Conservation (phyloP, 345 rosid genomes). For the Camelina neglecta region DNA sequence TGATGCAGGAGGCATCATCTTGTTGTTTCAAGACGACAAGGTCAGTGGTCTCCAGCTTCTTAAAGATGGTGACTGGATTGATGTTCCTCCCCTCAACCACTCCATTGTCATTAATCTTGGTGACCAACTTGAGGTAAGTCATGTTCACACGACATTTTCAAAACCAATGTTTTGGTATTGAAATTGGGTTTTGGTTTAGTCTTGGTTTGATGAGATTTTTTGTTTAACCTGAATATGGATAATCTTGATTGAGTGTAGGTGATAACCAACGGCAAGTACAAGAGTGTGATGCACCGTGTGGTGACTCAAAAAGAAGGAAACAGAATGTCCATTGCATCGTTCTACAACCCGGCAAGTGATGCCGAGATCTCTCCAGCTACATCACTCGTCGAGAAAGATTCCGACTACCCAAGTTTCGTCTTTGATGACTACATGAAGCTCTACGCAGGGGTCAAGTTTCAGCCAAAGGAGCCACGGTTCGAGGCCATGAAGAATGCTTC, state of each 20-base stretch:
- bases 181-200: background rate
- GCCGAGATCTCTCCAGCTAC: slow-evolving; percentile 83
- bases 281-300: slow-evolving; percentile 90
- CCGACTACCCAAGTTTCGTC: slow-evolving; percentile 81
- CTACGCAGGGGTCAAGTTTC: slow-evolving; percentile 80
- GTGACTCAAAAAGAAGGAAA: slow-evolving; percentile 73
- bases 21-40: slow-evolving; percentile 88
- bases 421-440: slow-evolving; percentile 97
- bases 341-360: slow-evolving; percentile 90
- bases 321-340: slow-evolving; percentile 91
- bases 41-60: slow-evolving; percentile 98
- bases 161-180: slow-evolving; percentile 7
- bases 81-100: slow-evolving; percentile 83
- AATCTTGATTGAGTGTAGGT: slow-evolving; percentile 51
- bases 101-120: slow-evolving; percentile 93
- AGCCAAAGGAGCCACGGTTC: slow-evolving; percentile 90
- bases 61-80: slow-evolving; percentile 88
- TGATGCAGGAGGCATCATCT: slow-evolving; percentile 93
- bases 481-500: slow-evolving; percentile 74
- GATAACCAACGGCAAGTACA: slow-evolving; percentile 89
- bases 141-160: slow-evolving; percentile 31
- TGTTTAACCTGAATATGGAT: slow-evolving; percentile 13
- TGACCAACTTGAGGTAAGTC: slow-evolving; percentile 86
- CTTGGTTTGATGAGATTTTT: too few relatives aligned
- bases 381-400: slow-evolving; percentile 56